Conservation (phyloP, 129 eudicot genomes). For the Chrysanthemum makinoi region DNA sequence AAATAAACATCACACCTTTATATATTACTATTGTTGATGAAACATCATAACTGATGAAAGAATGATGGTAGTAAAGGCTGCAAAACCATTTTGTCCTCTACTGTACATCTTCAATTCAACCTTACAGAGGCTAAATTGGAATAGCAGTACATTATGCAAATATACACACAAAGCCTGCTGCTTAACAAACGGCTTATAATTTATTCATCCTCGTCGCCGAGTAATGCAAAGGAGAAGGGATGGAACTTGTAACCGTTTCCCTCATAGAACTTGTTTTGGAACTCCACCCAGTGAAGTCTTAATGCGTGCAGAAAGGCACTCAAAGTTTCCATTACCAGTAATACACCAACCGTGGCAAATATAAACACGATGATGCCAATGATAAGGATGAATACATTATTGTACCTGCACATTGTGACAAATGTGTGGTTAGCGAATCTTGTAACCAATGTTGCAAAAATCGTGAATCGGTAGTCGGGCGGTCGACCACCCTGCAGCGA, state of each 20-base stretch:
- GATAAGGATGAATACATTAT: constrained; percentile 49
- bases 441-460: too few species aligned
- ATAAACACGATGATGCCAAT: constrained; percentile 71
- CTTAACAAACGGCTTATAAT: too few species aligned
- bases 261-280: constrained; percentile 87
- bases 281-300: constrained; percentile 98
- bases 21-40: not conserved
- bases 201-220: constrained; percentile 68
- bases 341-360: constrained; percentile 84
- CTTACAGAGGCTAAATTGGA: too few species aligned
- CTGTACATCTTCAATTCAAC: not conserved
- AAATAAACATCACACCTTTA: not conserved
- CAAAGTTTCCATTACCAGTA: constrained; percentile 91
- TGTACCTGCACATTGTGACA: constrained; percentile 47
- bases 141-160: too few species aligned
- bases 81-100: not conserved
- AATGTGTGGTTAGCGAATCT: not conserved
- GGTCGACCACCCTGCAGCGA: too few species aligned
- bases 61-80: not conserved
- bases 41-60: not conserved
- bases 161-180: too few species aligned
- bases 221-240: constrained; percentile 68
- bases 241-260: constrained; percentile 91
- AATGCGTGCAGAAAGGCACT: constrained; percentile 93
- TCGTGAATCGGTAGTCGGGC: too few species aligned